Conservation (phyloP, 2,329 filamentous ascomycete genomes). For the Capronia americana region DNA sequence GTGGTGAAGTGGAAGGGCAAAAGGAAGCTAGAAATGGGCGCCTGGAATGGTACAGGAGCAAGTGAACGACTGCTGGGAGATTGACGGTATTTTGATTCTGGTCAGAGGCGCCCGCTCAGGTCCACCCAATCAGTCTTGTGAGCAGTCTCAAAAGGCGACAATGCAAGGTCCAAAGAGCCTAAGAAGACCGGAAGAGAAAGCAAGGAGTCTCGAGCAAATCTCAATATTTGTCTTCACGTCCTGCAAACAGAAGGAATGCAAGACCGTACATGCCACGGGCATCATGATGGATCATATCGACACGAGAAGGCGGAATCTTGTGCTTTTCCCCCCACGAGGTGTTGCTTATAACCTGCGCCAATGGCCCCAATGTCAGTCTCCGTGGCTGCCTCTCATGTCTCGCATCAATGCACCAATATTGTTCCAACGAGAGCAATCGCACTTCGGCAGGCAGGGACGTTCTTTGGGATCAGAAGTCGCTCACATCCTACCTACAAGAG, state of each 20-base stretch:
- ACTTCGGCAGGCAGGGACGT: conserved; percentile 34
- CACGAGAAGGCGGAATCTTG: conserved; percentile 5
- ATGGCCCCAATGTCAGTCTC: conserved; percentile 29
- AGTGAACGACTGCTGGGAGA: not conserved
- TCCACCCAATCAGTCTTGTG: not conserved
- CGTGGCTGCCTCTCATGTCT: conserved; percentile 27
- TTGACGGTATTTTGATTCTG: not conserved
- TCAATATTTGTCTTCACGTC: not conserved
- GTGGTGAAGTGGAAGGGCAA: not conserved
- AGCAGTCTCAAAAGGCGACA: not conserved
- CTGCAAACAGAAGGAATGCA: not conserved
- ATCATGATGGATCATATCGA: conserved; percentile 15
- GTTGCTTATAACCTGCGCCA: conserved; percentile 35
- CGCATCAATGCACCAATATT: conserved; percentile 14
- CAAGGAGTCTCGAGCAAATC: not conserved
- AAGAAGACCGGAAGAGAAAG: not conserved
- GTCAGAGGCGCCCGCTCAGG: not conserved
- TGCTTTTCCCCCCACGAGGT: conserved; percentile 10
- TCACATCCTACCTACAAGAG: conserved; percentile 35
- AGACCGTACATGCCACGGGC: conserved; percentile 11
- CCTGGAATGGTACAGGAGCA: not conserved
- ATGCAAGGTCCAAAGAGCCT: not conserved
- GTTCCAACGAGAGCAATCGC: conserved; percentile 6
- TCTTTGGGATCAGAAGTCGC: conserved; percentile 34
- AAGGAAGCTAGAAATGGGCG: not conserved